Conservation (phyloP, 768 basidiomycete genomes). For the Pisolithus orientalis region DNA sequence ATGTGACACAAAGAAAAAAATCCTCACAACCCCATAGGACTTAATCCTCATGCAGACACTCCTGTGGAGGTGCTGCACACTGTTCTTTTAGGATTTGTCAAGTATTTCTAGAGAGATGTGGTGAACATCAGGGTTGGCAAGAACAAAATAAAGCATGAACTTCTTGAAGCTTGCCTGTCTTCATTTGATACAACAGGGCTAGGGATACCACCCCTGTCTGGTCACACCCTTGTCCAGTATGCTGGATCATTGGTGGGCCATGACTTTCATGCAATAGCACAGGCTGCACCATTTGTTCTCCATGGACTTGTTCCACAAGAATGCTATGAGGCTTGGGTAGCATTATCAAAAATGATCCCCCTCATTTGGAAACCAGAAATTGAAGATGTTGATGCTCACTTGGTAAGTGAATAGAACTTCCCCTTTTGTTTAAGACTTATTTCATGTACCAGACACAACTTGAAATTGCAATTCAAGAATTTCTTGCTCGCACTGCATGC, state of each 20-base stretch:
- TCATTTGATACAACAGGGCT: conserved; percentile 10
- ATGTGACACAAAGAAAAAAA: neutral
- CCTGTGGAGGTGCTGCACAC: conserved; percentile 20
- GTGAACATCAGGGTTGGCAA: conserved; percentile 1
- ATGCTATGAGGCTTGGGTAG: conserved; percentile 26
- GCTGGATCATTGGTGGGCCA: conserved; percentile 12
- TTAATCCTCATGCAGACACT: conserved; percentile 15
- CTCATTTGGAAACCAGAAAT: conserved; percentile 39
- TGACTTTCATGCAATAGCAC: conserved; percentile 15
- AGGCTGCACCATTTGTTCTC: conserved; percentile 10
- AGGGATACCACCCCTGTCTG: conserved; percentile 2
- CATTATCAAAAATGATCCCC: conserved; percentile 28
- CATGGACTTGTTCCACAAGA: conserved; percentile 6
- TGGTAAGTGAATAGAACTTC: conserved; percentile 19
- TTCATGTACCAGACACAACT: conserved; percentile 6
- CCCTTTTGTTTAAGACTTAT: too few species aligned
- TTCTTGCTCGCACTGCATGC: conserved; percentile 27
- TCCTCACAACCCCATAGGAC: conserved; percentile 1
- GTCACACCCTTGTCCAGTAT: conserved; percentile 15
- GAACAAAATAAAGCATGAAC: conserved; percentile 1
- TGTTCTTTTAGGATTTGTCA: conserved; percentile 17
- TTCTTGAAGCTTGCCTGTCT: conserved; percentile 1
- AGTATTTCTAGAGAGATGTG: conserved; percentile 16
- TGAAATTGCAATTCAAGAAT: conserved; percentile 28
- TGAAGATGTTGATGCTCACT: conserved; percentile 23